Evolutionary conservation across 768 basidiomycete genomes (phyloP), one percentile per base, ranked within the genome.

Genomic region (Mycena alexandri): DNA sequence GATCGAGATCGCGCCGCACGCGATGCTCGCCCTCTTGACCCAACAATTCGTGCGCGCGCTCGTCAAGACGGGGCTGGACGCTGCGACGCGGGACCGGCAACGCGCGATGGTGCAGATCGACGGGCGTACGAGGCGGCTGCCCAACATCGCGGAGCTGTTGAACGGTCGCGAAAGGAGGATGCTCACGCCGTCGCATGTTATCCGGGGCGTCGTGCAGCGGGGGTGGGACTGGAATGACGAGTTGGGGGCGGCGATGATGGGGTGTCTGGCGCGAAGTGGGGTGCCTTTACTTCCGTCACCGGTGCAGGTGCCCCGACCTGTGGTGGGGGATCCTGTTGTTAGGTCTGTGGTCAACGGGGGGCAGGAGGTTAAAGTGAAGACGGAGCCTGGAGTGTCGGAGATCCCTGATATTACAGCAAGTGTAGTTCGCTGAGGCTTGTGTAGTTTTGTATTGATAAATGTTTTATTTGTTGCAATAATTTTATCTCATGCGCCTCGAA

Each of bases 141-240:
- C 69, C 66, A 56, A 65, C 63, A 24, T 61, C 50, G 54, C 70
- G 55, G 55, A 72, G 62, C 24, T 63, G 9, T 65, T 62, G 22
- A 73, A 67, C 46, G 68, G 55, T 6, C 55, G 60, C 14, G 66
- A 63, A 43, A 47, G 61, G 25, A 22, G 70, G 54, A 71, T 83
- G 44, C 76, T 86, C 66, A 83, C 82, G 47, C 83, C 84, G 38
- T 75, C 80, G 9, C 84, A 86, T 65, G 76, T 86, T 58, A 71
- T 84, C n/a, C 77, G 76, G 36, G 81, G 83, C 47, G 73, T 84
- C 53, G 70, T 81, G n/a, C 67, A 75, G 16, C 74, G 73, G 56
- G 75, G 77, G 19, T 63, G 69, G 69, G 61, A 70, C 50, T 71
- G 65, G 65, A 67, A 50, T 17, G 70, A 71, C 43, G 62, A 57